These are phyloP conservation scores for Ogataea degrootiae DNA, from an alignment of 805 yeast genomes.

Conservation along the genomic window DNA sequence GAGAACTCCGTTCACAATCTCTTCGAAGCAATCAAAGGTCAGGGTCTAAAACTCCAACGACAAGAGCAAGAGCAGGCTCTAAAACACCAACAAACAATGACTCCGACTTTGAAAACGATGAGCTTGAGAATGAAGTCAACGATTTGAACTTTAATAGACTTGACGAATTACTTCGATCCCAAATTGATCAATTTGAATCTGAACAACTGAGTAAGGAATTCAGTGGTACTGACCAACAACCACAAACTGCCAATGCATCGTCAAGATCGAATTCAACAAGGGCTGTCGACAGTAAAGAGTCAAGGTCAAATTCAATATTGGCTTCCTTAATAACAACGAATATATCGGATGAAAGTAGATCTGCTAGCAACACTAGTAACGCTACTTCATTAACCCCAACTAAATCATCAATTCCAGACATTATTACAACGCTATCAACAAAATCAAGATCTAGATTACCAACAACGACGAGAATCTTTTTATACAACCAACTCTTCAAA, in stretches of 20 bases:
- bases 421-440: constrained; percentile 37
- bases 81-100: constrained; percentile 9
- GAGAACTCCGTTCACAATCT: constrained; percentile 11
- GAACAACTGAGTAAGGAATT: neutral
- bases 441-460: constrained; percentile 41
- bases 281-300: no score
- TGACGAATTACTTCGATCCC: constrained; percentile 18
- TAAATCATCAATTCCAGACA: constrained; percentile 32
- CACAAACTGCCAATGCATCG: neutral
- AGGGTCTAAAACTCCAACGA: constrained; percentile 14
- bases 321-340: constrained; percentile 13
- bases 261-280: constrained; percentile 3
- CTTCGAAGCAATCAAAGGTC: constrained; percentile 14
- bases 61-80: constrained; percentile 3
- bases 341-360: neutral
- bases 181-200: constrained; percentile 6
- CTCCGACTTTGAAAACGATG: constrained; percentile 19
- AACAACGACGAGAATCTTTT: constrained; percentile 41
- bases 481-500: constrained; percentile 47
- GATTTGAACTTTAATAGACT: constrained; percentile 13
- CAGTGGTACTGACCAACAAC: neutral
- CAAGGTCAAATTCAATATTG: constrained; percentile 11
- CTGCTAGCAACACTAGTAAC: neutral
- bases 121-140: constrained; percentile 4
- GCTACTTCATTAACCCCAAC: neutral